Conservation (phyloP, 768 basidiomycete species). For the Mycena pura region DNA sequence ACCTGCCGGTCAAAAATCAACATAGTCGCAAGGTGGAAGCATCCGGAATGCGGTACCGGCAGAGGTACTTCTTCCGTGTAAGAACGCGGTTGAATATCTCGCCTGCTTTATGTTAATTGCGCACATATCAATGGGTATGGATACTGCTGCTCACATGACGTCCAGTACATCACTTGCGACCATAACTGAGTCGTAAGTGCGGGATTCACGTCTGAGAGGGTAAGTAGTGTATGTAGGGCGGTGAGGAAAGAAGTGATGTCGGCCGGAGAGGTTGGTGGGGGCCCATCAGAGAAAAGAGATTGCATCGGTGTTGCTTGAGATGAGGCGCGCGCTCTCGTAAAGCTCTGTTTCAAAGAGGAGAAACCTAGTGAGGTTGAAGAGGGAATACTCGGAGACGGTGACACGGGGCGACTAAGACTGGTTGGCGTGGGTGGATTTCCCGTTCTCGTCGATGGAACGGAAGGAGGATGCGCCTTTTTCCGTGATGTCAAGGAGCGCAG, state of each 20-base stretch:
- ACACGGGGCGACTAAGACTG: conserved; percentile 56
- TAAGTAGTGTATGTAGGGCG: conserved; percentile 82
- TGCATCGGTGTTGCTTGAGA: conserved; percentile 55
- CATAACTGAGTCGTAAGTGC: conserved; percentile 87
- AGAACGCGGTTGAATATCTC: conserved; percentile 86
- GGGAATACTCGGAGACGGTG: conserved; percentile 56
- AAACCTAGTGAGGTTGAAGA: conserved; percentile 60
- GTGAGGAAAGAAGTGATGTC: conserved; percentile 84
- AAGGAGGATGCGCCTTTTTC: conserved; percentile 52
- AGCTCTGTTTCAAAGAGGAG: conserved; percentile 71
- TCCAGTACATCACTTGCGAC: conserved; percentile 99
- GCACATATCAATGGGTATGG: neutral
- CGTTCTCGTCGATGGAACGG: conserved; percentile 40
- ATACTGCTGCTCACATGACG: conserved; percentile 80
- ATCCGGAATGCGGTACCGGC: conserved; percentile 59
- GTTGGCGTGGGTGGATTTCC: conserved; percentile 55
- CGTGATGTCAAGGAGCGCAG: conserved; percentile 74
- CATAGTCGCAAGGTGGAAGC: neutral
- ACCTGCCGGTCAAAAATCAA: conserved; percentile 48
- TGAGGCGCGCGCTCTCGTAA: conserved; percentile 57
- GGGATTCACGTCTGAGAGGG: conserved; percentile 90
- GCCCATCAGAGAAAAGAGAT: conserved; percentile 54
- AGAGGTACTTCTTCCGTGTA: conserved; percentile 93
- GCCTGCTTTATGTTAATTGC: conserved; percentile 49
- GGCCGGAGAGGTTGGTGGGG: conserved; percentile 49